These are phyloP conservation scores for Malus hybrid DNA, from an alignment of 331 rosid species.

Conservation along the genomic window DNA sequence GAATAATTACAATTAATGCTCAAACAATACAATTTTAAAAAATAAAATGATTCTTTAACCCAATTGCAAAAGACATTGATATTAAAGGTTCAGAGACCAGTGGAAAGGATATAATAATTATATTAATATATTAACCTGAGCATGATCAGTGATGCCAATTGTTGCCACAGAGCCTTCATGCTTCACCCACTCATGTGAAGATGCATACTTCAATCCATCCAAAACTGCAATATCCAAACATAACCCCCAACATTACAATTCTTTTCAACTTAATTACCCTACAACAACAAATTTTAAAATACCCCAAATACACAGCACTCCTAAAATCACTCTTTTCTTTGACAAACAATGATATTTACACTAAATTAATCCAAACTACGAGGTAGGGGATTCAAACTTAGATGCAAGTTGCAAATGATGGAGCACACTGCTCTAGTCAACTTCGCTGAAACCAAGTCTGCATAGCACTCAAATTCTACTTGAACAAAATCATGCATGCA, in stretches of 20 bases:
- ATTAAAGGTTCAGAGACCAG: not conserved
- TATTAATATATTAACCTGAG: constrained; percentile 33
- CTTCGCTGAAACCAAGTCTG: not conserved
- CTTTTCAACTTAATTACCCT: not conserved
- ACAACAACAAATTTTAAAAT: not conserved
- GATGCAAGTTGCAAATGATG: not conserved
- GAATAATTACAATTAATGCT: not conserved
- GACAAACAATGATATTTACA: not conserved
- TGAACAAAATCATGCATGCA: not conserved
- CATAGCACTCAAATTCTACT: not conserved
- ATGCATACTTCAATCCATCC: constrained; percentile 87
- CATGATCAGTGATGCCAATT: constrained; percentile 85
- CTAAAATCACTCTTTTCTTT: not conserved
- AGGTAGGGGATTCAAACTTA: not conserved
- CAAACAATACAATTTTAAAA: no score
- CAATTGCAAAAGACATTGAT: not conserved
- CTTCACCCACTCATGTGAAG: constrained; percentile 98
- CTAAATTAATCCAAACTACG: no score
- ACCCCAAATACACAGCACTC: not conserved
- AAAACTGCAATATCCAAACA: constrained; percentile 38
- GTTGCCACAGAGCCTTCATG: constrained; percentile 90
- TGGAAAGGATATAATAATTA: not conserved
- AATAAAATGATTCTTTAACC: not conserved
- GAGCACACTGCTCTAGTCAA: not conserved
- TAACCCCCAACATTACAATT: no score